These are phyloP conservation scores for Tothia fuscella DNA, from an alignment of 2,329 filamentous ascomycete species.

Conservation along the genomic window DNA sequence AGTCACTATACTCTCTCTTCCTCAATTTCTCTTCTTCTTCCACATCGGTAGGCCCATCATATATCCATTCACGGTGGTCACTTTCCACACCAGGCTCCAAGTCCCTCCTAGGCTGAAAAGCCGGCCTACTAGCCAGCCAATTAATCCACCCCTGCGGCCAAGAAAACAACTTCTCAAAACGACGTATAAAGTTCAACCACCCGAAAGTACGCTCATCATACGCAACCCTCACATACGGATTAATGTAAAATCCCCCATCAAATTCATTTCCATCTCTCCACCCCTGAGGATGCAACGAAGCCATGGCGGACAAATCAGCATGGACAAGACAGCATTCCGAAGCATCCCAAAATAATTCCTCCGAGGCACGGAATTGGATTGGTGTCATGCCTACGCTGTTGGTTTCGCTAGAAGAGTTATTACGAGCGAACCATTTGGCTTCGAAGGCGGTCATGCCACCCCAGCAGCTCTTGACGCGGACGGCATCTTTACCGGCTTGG, in stretches of 20 bases:
- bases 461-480: slow-evolving; percentile 64
- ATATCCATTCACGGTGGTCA: slow-evolving; percentile 40
- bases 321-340: slow-evolving; percentile 38
- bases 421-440: slow-evolving; percentile 44
- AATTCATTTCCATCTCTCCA: background rate
- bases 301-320: slow-evolving; percentile 25
- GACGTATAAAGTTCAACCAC: slow-evolving; percentile 48
- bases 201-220: slow-evolving; percentile 47
- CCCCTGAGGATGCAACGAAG: background rate
- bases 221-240: slow-evolving; percentile 61
- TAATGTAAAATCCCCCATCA: slow-evolving; percentile 52
- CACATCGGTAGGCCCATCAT: slow-evolving; percentile 22
- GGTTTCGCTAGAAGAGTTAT: background rate
- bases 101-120: slow-evolving; percentile 46
- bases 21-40: slow-evolving; percentile 19
- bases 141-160: slow-evolving; percentile 48
- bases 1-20: slow-evolving; percentile 13
- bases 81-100: slow-evolving; percentile 47
- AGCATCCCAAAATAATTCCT: slow-evolving; percentile 33
- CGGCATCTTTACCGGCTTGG: slow-evolving; percentile 47
- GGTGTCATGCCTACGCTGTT: slow-evolving; percentile 19
- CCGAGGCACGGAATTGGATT: slow-evolving; percentile 31
- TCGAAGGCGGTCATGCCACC: slow-evolving; percentile 62
- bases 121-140: slow-evolving; percentile 43
- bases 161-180: slow-evolving; percentile 54